Conservation (phyloP, 139 green algal species). For the Yamagishiella unicocca region DNA sequence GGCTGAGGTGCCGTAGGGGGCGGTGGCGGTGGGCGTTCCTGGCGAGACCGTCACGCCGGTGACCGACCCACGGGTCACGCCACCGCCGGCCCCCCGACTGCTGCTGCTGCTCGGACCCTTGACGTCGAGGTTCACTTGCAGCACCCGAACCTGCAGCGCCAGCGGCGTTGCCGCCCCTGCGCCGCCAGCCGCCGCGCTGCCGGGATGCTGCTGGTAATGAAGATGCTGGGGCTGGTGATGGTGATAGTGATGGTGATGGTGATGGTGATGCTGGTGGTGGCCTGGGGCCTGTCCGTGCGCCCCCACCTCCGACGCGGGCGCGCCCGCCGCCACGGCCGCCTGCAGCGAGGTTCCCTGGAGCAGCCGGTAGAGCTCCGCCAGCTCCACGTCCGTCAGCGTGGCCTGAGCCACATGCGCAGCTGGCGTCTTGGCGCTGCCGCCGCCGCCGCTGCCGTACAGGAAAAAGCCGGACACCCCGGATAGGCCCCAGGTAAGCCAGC, state of each 20-base stretch:
- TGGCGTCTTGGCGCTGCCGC: not conserved
- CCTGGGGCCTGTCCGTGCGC: not conserved
- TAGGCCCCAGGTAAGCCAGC: constrained; percentile 68
- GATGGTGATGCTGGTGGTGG: not conserved
- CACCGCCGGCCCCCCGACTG: not conserved
- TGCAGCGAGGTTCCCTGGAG: constrained; percentile 27
- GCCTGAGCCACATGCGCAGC: not conserved
- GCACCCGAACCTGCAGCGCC: constrained; percentile 13
- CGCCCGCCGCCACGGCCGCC: not conserved
- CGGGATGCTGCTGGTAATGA: not conserved
- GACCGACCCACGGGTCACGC: too few relatives aligned
- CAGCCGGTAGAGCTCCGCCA: constrained; percentile 48
- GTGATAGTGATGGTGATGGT: not conserved
- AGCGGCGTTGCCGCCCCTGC: not conserved
- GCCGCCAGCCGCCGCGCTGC: not conserved
- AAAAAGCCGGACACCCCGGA: constrained; percentile 58
- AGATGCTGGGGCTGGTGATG: not conserved
- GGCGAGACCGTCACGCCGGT: not conserved
- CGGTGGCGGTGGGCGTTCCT: not conserved
- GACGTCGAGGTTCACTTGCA: constrained; percentile 15
- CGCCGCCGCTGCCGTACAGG: constrained; percentile 19
- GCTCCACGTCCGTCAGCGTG: constrained; percentile 12
- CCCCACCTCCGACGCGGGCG: not conserved
- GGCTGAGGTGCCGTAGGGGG: not conserved
- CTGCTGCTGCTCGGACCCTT: not conserved